phyloP scores from a whole-genome alignment of 1,139 yeast genomes.

The Schwanniomyces etchellsii region DNA sequence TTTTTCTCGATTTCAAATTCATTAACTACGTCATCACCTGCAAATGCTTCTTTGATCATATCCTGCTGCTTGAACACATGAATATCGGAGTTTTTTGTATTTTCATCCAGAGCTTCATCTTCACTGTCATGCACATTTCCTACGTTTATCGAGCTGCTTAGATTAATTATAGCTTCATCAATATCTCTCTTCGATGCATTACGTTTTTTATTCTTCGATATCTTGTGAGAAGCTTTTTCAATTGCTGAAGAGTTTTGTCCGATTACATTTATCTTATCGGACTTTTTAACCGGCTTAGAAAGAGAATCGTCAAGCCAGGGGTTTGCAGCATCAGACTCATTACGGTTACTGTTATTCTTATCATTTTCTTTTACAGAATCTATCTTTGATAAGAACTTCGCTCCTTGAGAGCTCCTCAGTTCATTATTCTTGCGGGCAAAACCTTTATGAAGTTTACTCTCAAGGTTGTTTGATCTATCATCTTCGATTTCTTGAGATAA shows the following conservation, averaged over 20 bases:
- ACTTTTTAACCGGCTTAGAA: constrained; percentile 29
- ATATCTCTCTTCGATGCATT: constrained; percentile 25
- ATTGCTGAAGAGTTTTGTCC: constrained; percentile 57
- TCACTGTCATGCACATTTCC: constrained; percentile 5
- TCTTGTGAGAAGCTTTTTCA: constrained; percentile 47
- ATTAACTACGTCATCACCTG: constrained; percentile 87
- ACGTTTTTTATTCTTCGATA: constrained; percentile 43
- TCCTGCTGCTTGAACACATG: constrained; percentile 73
- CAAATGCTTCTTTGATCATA: constrained; percentile 85
- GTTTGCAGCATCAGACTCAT: constrained; percentile 37
- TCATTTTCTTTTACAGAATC: constrained; percentile 4
- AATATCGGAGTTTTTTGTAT: constrained; percentile 33
- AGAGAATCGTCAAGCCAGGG: constrained; percentile 59
- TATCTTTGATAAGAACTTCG: constrained; percentile 6
- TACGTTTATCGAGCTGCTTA: constrained; percentile 32
- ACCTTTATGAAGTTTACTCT: constrained; percentile 31
- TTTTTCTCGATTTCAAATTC: constrained; percentile 76
- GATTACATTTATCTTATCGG: constrained; percentile 48
- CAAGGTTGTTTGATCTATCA: constrained; percentile 48
- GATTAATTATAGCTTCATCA: constrained; percentile 42
- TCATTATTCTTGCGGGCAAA: constrained; percentile 1
- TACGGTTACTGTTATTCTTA: constrained; percentile 1
- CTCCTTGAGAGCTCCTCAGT: too few relatives aligned
- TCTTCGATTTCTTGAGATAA: constrained; percentile 46
- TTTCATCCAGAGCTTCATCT: constrained; percentile 33